Evolutionary conservation across 2,329 filamentous ascomycete genomes (phyloP), one percentile per base, ranked within the genome.

Genomic region (Taxawa tesnikishii): DNA sequence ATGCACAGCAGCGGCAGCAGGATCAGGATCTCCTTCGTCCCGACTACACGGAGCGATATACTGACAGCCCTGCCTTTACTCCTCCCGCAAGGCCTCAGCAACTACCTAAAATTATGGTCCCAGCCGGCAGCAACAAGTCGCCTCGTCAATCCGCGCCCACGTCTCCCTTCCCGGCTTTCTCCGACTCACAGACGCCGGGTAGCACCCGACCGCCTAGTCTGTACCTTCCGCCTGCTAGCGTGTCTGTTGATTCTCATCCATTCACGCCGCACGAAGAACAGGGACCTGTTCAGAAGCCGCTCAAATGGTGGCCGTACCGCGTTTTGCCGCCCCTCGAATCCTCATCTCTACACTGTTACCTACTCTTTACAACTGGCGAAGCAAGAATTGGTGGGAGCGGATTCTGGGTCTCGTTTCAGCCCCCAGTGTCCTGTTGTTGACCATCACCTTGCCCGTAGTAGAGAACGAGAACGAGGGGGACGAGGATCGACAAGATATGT

Each of bases 381-480:
- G 80, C 16, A 96, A 94, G 56, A 75, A 65, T n/a, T 55, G 79
- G n/a, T 84, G 78, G 75, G 87, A 88, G 46, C 85, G 82, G 48
- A 59, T 85, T 27, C 61, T 94, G 29, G 88, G 84, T 26, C 47
- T 90, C 8, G 68, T 92, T 23, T 87, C 87, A 6, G 78, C 84
- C n/a, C 83, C 87, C 1, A 92, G 81, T 45, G 84, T 98, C 23
- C 83, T 98, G 40, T 60, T 96, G 2, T 66, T 98, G 4, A 88
- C 88, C 1, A 75, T 90, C 28, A 98, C 90, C 1, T 57, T 98
- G 4, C 90, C 92, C 0, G 85, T 98, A 1, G 83, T 94, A 5
- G 88, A 96, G 46, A 71, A 72, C 1, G 67, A 72, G 13, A 51
- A 68, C 6, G 69, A 74, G 9, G 57, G 63, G 3, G 57, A 56